A percentile compares a stretch with the other conserved stretches of the same genome.
These are phyloP conservation scores for Geotrichum phurueaensis DNA, from an alignment of 1,139 yeast genomes.

Conservation along the genomic window DNA sequence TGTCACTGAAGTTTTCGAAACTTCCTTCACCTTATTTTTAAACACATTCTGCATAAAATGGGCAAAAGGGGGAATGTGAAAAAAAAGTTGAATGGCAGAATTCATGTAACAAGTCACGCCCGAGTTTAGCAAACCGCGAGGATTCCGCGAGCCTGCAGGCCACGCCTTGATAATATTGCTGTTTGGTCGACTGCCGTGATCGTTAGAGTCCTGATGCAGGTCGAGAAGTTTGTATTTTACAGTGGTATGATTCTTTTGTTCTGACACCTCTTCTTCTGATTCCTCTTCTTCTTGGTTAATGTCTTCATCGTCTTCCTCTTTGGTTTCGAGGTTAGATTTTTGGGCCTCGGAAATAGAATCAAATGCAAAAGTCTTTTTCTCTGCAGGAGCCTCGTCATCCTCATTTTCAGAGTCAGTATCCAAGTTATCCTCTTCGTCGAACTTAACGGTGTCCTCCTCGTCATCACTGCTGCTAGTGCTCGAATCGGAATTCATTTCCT, in stretches of 20 bases:
- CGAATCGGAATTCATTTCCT: not conserved
- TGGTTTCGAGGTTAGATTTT: not conserved
- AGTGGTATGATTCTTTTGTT: not conserved
- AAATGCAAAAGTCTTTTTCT: not conserved
- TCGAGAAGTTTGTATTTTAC: slow-evolving; percentile 15
- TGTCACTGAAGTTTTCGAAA: slow-evolving; percentile 59
- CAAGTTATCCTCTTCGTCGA: not conserved
- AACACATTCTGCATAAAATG: slow-evolving; percentile 69
- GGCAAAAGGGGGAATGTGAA: slow-evolving; percentile 87
- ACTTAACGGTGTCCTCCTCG: slow-evolving; percentile 6
- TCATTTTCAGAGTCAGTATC: not conserved
- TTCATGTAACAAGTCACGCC: slow-evolving; percentile 97
- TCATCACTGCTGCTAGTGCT: slow-evolving; percentile 20
- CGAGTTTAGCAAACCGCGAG: slow-evolving; percentile 78
- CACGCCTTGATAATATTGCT: slow-evolving; percentile 51
- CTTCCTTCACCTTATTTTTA: slow-evolving; percentile 36
- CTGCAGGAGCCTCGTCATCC: not conserved
- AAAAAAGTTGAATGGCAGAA: slow-evolving; percentile 83
- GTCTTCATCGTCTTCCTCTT: slow-evolving; percentile 34
- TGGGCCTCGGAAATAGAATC: not conserved
- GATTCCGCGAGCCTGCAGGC: slow-evolving; percentile 49
- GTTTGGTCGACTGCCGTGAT: slow-evolving; percentile 36
- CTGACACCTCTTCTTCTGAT: slow-evolving; percentile 11
- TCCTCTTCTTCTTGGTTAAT: slow-evolving; percentile 23
- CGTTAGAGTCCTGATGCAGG: slow-evolving; percentile 27